Percentiles rank a stretch among this genome's conserved stretches.
Evolutionary conservation across 2,329 filamentous ascomycete species (phyloP).

Genomic region (Colletotrichum tropicale): DNA sequence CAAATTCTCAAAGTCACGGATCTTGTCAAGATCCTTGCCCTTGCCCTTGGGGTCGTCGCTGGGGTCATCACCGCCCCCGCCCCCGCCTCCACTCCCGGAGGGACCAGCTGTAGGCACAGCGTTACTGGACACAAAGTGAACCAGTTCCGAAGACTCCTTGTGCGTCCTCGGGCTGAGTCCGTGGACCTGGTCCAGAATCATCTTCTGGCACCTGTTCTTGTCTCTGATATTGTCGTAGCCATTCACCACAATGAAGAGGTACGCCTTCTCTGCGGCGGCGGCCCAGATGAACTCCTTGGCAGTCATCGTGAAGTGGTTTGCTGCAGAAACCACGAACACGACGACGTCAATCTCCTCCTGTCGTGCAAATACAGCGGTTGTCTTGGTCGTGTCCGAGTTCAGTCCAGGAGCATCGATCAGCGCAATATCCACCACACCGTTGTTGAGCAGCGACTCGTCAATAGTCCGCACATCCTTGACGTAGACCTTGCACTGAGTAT

Average conservation of each 20-base stretch:
- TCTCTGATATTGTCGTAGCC: conserved; percentile 94
- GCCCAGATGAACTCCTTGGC: conserved; percentile 98
- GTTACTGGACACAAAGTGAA: conserved; percentile 98
- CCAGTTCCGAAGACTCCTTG: conserved; percentile 90
- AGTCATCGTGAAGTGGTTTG: conserved; percentile 96
- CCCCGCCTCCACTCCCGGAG: conserved; percentile 59
- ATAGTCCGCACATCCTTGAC: conserved; percentile 88
- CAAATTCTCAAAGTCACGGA: conserved; percentile 86
- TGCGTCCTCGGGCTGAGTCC: conserved; percentile 89
- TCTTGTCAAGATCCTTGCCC: conserved; percentile 86
- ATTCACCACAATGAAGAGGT: conserved; percentile 97
- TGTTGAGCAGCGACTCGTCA: conserved; percentile 93
- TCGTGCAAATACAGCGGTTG: conserved; percentile 93
- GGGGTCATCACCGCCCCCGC: conserved; percentile 59
- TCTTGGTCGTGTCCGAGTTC: conserved; percentile 96
- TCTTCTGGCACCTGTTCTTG: conserved; percentile 87
- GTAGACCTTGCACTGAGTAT: conserved; percentile 96
- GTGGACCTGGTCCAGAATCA: conserved; percentile 88
- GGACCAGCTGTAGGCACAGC: conserved; percentile 77
- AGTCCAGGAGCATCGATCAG: conserved; percentile 95
- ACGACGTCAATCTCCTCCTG: conserved; percentile 99
- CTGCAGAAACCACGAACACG: conserved; percentile 96
- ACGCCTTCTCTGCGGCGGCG: conserved; percentile 94
- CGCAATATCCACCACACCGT: conserved; percentile 96
- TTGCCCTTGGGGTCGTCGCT: conserved; percentile 72